Percentiles rank a stretch among this genome's conserved stretches.
Conservation (phyloP, 2,329 filamentous ascomycete species). For the Periconia macrospinosa region DNA sequence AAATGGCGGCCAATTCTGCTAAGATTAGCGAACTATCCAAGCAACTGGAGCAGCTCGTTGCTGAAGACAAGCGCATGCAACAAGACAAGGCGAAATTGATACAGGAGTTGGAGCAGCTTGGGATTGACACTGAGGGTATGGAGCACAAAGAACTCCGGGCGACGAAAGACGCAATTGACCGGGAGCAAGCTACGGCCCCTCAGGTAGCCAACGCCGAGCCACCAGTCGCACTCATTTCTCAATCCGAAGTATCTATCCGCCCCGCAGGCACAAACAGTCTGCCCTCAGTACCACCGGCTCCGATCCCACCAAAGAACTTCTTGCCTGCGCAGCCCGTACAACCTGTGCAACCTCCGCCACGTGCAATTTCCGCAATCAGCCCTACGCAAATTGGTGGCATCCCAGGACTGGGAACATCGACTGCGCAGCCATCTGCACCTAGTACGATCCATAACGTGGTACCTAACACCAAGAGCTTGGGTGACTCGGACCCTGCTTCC, state of each 20-base stretch:
- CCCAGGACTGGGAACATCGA: background rate
- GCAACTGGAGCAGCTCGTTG: constrained; percentile 49
- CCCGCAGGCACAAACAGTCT: background rate
- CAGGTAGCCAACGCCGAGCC: background rate
- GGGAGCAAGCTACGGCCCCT: constrained; percentile 17
- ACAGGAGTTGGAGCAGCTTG: constrained; percentile 53
- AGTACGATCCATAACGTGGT: background rate
- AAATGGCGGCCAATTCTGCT: constrained; percentile 44
- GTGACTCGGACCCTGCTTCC: background rate
- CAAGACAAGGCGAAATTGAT: constrained; percentile 48
- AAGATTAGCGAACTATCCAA: constrained; percentile 45
- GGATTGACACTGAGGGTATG: constrained; percentile 52
- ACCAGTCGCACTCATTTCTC: background rate
- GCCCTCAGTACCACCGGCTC: background rate
- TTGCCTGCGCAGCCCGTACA: background rate
- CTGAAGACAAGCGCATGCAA: constrained; percentile 43
- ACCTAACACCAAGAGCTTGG: background rate
- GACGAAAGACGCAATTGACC: constrained; percentile 43
- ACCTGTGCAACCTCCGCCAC: constrained; percentile 1
- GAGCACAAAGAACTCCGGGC: constrained; percentile 49
- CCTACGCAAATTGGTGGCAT: background rate
- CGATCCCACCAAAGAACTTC: background rate
- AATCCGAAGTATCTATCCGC: background rate
- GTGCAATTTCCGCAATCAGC: background rate
- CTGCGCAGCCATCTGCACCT: background rate